Evolutionary conservation across 495 filamentous ascomycete species (phyloP).

Genomic region (Penicillium goetzii): DNA sequence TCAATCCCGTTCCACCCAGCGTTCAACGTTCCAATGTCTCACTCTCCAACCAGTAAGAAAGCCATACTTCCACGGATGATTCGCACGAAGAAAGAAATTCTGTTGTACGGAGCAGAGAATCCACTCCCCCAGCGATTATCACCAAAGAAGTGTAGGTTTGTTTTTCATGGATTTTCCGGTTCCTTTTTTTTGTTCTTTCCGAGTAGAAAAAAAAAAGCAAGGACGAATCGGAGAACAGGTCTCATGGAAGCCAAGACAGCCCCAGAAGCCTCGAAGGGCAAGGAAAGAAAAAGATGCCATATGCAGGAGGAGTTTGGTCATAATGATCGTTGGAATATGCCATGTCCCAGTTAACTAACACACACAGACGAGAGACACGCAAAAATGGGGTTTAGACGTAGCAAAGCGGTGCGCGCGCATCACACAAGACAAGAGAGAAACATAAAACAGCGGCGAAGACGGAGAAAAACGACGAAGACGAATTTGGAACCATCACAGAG

Average conservation of each 20-base stretch:
- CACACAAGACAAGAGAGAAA: conserved; percentile 25
- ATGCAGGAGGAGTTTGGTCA: conserved; percentile 48
- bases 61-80: neutral
- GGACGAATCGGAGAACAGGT: neutral
- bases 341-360: conserved; percentile 37
- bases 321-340: conserved; percentile 51
- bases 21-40: neutral
- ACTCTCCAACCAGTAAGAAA: neutral
- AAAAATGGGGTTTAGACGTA: conserved; percentile 11
- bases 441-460: conserved; percentile 15
- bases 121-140: neutral
- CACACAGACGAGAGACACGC: conserved; percentile 19
- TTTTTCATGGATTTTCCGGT: neutral
- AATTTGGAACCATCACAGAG: conserved; percentile 24
- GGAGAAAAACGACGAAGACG: conserved; percentile 23
- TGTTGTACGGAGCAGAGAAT: neutral
- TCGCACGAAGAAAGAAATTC: neutral
- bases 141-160: neutral
- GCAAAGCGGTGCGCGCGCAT: conserved; percentile 16
- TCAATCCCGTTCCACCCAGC: conserved; percentile 8
- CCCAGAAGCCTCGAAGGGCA: conserved; percentile 7
- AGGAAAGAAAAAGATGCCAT: conserved; percentile 43
- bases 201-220: conserved; percentile 1
- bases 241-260: conserved; percentile 12
- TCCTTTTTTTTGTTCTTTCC: neutral